Conservation (phyloP, 495 filamentous ascomycete species). For the Xanthoparmelia taractica region DNA sequence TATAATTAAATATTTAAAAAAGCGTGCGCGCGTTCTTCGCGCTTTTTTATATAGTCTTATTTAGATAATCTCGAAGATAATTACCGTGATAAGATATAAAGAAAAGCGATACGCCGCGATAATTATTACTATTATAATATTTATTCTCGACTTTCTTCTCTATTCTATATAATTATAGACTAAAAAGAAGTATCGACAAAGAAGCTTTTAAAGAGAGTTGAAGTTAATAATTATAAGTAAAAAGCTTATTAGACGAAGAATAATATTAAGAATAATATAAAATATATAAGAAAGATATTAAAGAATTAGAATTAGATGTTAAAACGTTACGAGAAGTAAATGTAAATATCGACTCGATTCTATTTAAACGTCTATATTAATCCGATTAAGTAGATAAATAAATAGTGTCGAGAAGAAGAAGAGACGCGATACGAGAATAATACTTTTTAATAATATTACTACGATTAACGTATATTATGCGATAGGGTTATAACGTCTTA, state of each 20-base stretch:
- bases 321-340: constrained; percentile 16
- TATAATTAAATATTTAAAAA: not conserved
- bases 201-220: not conserved
- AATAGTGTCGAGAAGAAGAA: not conserved
- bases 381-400: not conserved
- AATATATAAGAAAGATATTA: constrained; percentile 6
- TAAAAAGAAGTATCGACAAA: not conserved
- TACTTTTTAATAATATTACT: not conserved
- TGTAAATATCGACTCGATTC: not conserved
- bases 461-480: too few species aligned
- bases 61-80: too few species aligned
- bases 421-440: not conserved
- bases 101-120: not conserved
- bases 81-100: not conserved
- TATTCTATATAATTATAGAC: not conserved
- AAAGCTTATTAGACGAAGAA: not conserved
- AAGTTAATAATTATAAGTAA: too few species aligned
- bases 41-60: too few species aligned
- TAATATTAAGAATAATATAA: constrained; percentile 1
- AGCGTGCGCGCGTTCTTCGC: too few species aligned
- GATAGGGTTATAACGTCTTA: constrained; percentile 4
- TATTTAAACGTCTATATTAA: not conserved
- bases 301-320: too few species aligned
- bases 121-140: too few species aligned
- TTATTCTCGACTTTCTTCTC: not conserved